Base-by-base conservation (phyloP, 768 basidiomycete genomes). In the Basidioascus undulatus region DNA sequence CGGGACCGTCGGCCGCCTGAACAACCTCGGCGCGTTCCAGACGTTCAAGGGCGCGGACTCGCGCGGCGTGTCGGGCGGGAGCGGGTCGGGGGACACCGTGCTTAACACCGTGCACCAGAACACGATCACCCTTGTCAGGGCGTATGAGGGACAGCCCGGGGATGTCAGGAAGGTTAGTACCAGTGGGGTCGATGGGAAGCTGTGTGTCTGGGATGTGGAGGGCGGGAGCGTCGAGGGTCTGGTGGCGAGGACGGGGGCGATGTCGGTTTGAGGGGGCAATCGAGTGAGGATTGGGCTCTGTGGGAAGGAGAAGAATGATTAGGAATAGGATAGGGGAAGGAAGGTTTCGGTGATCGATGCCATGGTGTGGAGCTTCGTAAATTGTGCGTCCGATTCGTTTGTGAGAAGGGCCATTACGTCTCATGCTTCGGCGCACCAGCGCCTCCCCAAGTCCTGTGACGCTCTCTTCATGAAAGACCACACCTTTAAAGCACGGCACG, bases 101-200 rank as follows among this genome's bases (percentile, higher is more conserved):
- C 60, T 89, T 39, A 61, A 69, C 52, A 96, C 92, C 12, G 68
- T 92, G 37, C 92, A 96, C 55, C 92, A 96, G 67, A 98, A 98
- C 63, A 92, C 87, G 28, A 92, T 98, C 59, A 94, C 84, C n/a
- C 75, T 67, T 49, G 66, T 96, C 31, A 63, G 84, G 42, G 62
- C 79, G 21, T 92, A 79, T 52, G 75, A 75, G 46, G 48, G 52
- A 3, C 65, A 63, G 11, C 74, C 71, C 0, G 59, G 61, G 2
- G 48, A 49, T n/a, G 74, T 94, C 5, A 63, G 60, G 35, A 70
- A 69, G 52, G 76, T 98, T 45, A 84, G 79, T 56, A 92, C 87
- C 16, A 75, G 74, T 13, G 92, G 87, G 2, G 81, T 87, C 26
- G 92, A 96, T 60, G 92, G 92, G 3, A 74, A 73, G 53, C 59